Base-by-base conservation (phyloP, 257 asterid species). In the Cruciata laevipes region DNA sequence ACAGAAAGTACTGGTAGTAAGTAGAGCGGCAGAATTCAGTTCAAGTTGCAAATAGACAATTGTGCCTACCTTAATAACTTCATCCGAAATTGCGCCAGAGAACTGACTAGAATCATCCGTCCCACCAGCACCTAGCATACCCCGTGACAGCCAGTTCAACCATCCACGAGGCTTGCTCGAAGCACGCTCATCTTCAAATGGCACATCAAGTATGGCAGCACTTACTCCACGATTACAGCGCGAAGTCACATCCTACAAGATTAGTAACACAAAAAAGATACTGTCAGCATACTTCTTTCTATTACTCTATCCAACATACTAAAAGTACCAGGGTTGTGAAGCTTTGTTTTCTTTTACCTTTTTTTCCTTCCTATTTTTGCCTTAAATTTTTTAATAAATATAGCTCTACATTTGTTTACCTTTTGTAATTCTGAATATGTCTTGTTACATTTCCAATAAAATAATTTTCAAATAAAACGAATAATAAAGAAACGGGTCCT, bases 101-200 rank as follows among this genome's bases (percentile, higher is more conserved):
- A 93, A 93, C 67, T 86, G 95, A 83, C 85, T 78, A 60, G 96
- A 85, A 75, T 85, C 96, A 76, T 85, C 89, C 63, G 99, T 90
- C 68, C 99, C 99, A 24, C 96, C 95, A 70, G 97, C 99, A 73
- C 99, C 99, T 74, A 93, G 96, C 95, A 93, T 84, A 71, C 99
- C 99, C 71, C 87, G 88, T 40, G 99, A 93, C 70, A 93, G 79
- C 99, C 99, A 93, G 78, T 93, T 90, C 76, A 93, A 82, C 99
- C 99, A 93, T 75, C 97, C 97, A 61, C 96, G 96, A 59, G 94
- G 87, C 83, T 85, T 93, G 85, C 78, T 77, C 64, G 84, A 75
- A 67, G 82, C 74, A 59, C 75, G 91, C 65, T 83, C 91, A 73
- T 86, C 96, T 55, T 85, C 98, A 70, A 75, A 69, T 51, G 84